Evolutionary conservation across 805 yeast genomes (phyloP).

Genomic region (Candida wancherniae): DNA sequence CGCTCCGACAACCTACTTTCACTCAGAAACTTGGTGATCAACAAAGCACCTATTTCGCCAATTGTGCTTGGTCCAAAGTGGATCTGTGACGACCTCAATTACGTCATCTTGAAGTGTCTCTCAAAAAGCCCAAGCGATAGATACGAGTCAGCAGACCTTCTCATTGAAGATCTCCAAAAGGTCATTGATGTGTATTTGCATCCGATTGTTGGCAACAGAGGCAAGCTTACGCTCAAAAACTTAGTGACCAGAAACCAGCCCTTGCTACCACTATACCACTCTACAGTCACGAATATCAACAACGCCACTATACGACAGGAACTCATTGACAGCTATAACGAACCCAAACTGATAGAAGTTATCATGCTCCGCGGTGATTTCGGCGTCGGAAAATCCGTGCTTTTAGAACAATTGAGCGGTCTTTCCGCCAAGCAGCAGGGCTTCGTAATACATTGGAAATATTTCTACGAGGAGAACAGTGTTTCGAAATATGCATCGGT

Average conservation of each 20-base stretch:
- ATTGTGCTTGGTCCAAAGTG: conserved; percentile 21
- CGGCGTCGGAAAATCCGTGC: conserved; percentile 45
- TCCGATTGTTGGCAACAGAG: conserved; percentile 2
- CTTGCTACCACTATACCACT: conserved; percentile 9
- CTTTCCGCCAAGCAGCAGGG: conserved; percentile 27
- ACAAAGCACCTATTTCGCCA: conserved; percentile 41
- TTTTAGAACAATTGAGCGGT: conserved; percentile 36
- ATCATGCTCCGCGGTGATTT: conserved; percentile 36
- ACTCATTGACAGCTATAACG: conserved; percentile 5
- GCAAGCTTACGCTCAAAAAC: conserved; percentile 4
- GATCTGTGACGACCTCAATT: conserved; percentile 29
- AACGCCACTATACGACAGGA: conserved; percentile 1
- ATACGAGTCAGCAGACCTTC: conserved; percentile 28
- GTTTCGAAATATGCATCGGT: conserved; percentile 34
- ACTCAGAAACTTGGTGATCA: conserved; percentile 36
- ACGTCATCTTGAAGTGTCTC: conserved; percentile 38
- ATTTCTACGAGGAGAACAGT: conserved; percentile 20
- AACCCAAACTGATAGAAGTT: conserved; percentile 15
- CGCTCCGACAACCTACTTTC: conserved; percentile 35
- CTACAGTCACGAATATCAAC: conserved; percentile 6
- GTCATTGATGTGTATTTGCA: conserved; percentile 18
- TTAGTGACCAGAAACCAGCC: conserved; percentile 1
- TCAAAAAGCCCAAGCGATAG: conserved; percentile 38
- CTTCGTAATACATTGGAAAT: conserved; percentile 30
- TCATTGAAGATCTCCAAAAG: conserved; percentile 33